Evolutionary conservation across 305 asterid species (phyloP).

Genomic region (Fraxinus paxiana): DNA sequence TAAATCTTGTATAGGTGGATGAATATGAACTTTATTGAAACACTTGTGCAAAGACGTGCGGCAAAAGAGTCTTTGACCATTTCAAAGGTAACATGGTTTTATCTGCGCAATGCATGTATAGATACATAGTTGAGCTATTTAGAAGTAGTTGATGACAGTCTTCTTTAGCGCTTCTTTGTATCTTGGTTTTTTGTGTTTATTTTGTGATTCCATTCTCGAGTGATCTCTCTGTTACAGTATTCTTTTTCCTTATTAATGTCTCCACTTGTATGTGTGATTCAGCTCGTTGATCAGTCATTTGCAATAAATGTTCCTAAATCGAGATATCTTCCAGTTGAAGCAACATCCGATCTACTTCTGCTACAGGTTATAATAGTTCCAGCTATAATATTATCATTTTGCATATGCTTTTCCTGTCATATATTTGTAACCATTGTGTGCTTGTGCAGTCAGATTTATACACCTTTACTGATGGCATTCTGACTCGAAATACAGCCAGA

Average conservation of each 20-base stretch:
- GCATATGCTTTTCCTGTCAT: constrained; percentile 11
- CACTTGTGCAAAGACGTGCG: constrained; percentile 39
- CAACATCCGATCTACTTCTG: constrained; percentile 71
- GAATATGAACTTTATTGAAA: constrained; percentile 49
- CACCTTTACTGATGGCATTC: constrained; percentile 52
- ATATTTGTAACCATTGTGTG: constrained; percentile 21
- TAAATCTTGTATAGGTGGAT: constrained; percentile 64
- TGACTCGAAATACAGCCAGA: constrained; percentile 61
- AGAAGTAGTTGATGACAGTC: constrained; percentile 7
- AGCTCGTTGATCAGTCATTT: constrained; percentile 60
- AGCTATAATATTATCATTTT: constrained; percentile 8
- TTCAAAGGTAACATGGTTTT: constrained; percentile 51
- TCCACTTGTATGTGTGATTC: constrained; percentile 30
- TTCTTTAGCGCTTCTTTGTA: not conserved
- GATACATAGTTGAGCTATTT: constrained; percentile 11
- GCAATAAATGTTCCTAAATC: constrained; percentile 63
- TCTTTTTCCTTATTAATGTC: constrained; percentile 11
- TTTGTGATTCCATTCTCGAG: constrained; percentile 1
- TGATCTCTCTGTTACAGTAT: not conserved
- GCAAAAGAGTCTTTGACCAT: constrained; percentile 30
- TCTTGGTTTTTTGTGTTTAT: not conserved
- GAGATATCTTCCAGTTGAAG: constrained; percentile 71
- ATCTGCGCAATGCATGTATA: constrained; percentile 1
- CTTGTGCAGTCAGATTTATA: constrained; percentile 76
- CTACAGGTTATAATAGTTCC: constrained; percentile 53